phyloP scores from a whole-genome alignment of 257 asterid genomes.

The Mentha longifolia region DNA sequence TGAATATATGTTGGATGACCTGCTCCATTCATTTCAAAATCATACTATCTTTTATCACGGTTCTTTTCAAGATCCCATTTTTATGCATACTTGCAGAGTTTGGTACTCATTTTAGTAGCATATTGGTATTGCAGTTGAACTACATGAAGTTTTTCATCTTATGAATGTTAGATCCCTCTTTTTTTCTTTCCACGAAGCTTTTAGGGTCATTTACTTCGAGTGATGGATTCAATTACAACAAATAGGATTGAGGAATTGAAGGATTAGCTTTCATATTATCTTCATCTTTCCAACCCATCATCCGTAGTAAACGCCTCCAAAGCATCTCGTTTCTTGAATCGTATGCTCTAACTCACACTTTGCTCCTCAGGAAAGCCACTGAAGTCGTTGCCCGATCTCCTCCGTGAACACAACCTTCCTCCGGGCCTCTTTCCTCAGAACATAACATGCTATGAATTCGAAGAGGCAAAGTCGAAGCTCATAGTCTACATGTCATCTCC shows the following conservation, averaged over 20 bases:
- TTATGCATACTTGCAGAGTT: background rate
- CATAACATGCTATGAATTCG: constrained; percentile 81
- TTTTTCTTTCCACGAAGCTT: no score
- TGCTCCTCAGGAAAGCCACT: constrained; percentile 65
- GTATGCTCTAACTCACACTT: no score
- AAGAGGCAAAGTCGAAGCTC: constrained; percentile 65
- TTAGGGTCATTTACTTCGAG: no score
- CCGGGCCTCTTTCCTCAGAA: constrained; percentile 88
- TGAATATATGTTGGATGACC: no score
- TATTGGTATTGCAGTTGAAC: background rate
- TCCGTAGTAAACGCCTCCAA: no score
- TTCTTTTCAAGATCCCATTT: background rate
- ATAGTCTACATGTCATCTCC: constrained; percentile 71
- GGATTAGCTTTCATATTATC: no score
- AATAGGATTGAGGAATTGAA: no score
- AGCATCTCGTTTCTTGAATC: constrained; percentile 1
- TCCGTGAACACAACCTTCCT: constrained; percentile 84
- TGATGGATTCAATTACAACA: no score
- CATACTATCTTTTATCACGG: no score
- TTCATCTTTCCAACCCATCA: no score
- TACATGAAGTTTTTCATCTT: background rate
- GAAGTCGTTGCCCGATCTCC: constrained; percentile 71
- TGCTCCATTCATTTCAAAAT: no score
- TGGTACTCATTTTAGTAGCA: background rate
- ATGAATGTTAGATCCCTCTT: background rate